These are phyloP conservation scores for Auxenochlorella protothecoides DNA, from an alignment of 139 green algal species.

Conservation along the genomic window DNA sequence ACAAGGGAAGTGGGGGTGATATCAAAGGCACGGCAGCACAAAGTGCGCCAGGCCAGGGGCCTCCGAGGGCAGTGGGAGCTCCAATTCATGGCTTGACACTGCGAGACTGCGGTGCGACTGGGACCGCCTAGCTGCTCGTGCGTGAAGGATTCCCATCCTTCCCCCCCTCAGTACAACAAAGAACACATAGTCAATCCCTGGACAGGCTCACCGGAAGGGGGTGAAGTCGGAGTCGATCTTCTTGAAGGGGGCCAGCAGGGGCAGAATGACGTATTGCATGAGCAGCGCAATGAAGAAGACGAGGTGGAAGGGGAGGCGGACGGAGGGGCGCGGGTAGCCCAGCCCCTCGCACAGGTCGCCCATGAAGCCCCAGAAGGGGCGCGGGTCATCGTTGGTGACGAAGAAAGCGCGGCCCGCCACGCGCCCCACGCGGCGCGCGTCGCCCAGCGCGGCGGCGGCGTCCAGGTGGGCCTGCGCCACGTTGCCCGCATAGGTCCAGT, in stretches of 20 bases:
- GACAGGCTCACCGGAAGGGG: slow-evolving; percentile 7
- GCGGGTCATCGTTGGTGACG: slow-evolving; percentile 76
- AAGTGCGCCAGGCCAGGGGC: no score
- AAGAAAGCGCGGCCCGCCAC: slow-evolving; percentile 70
- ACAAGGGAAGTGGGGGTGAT: no score
- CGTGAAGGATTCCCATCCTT: no score
- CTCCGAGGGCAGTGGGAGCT: no score
- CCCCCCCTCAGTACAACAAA: no score
- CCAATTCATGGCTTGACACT: no score
- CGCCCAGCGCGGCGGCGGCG: slow-evolving; percentile 42
- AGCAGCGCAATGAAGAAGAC: slow-evolving; percentile 64
- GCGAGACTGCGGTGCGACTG: no score
- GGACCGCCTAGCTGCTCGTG: no score
- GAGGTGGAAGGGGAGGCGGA: slow-evolving; percentile 56
- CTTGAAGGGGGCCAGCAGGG: slow-evolving; percentile 38
- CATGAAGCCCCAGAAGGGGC: slow-evolving; percentile 76
- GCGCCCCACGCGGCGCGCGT: slow-evolving; percentile 1
- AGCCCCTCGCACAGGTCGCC: slow-evolving; percentile 71
- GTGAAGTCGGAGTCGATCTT: slow-evolving; percentile 58
- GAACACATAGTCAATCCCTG: no score
- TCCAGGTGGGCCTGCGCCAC: slow-evolving; percentile 53
- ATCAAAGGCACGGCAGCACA: no score
- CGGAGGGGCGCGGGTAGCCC: slow-evolving; percentile 50
- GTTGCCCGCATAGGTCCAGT: slow-evolving; percentile 88
- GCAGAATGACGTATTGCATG: slow-evolving; percentile 56